Evolutionary conservation across 495 filamentous ascomycete species (phyloP).

Genomic region (Neurospora africana): DNA sequence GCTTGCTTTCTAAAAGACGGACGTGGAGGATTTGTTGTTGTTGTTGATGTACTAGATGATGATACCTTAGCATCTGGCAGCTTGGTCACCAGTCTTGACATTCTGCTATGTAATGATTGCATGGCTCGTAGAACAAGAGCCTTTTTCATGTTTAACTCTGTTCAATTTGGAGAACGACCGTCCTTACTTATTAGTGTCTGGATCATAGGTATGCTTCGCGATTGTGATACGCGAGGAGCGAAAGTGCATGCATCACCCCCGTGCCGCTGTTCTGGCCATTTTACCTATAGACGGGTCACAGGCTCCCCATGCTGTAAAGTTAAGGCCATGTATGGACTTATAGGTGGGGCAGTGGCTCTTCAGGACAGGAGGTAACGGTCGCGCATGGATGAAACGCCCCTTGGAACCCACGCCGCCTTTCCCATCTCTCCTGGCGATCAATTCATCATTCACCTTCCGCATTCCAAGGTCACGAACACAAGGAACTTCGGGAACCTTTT

Average conservation of each 20-base stretch:
- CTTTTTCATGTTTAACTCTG: not conserved
- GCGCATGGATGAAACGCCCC: not conserved
- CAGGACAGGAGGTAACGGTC: not conserved
- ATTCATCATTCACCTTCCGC: not conserved
- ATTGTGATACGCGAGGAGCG: not conserved
- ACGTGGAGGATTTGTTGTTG: not conserved
- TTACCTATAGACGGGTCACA: not conserved
- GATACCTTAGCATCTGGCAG: not conserved
- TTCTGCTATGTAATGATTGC: not conserved
- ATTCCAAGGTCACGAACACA: not conserved
- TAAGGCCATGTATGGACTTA: not conserved
- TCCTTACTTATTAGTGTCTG: not conserved
- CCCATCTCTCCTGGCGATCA: not conserved
- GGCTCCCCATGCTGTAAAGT: not conserved
- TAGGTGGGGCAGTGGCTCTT: not conserved
- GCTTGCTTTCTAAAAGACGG: constrained; percentile 29
- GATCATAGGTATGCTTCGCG: not conserved
- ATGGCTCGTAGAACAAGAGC: not conserved
- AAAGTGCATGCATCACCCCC: not conserved
- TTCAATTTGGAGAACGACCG: not conserved
- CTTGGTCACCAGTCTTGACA: not conserved
- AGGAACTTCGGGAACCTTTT: not conserved
- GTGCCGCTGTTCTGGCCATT: not conserved
- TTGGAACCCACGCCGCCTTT: constrained; percentile 1
- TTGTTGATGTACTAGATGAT: not conserved